Percentiles rank a stretch among this genome's conserved stretches.
phyloP scores from a whole-genome alignment of 2,329 filamentous ascomycete genomes.

The Nemania sp. region DNA sequence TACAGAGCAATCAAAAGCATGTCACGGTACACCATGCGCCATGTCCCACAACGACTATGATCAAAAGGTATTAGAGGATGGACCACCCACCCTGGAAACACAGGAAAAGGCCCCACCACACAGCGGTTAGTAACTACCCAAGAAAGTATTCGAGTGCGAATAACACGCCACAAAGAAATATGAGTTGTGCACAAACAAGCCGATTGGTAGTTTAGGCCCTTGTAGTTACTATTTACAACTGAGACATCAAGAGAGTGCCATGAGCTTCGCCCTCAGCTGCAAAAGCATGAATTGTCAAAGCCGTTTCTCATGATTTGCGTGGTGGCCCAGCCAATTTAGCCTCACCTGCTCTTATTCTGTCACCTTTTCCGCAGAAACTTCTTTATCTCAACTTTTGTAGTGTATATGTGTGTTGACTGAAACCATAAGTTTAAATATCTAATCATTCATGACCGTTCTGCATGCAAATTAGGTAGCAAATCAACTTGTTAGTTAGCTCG shows the following conservation, averaged over 20 bases:
- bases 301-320: background rate
- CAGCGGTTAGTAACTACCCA: background rate
- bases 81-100: background rate
- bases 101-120: slow-evolving; percentile 7
- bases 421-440: too few species aligned
- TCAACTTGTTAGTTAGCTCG: background rate
- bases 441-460: too few species aligned
- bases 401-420: too few species aligned
- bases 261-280: background rate
- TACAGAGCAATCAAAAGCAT: background rate
- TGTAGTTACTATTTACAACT: background rate
- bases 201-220: background rate
- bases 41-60: background rate
- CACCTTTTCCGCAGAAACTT: too few species aligned
- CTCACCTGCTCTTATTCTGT: too few species aligned
- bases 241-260: background rate
- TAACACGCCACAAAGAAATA: background rate
- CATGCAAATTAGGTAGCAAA: background rate
- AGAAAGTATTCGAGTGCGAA: background rate
- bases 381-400: too few species aligned
- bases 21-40: background rate
- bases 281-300: background rate
- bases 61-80: slow-evolving; percentile 6
- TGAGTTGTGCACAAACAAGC: background rate
- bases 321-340: background rate